Evolutionary conservation across 1,139 yeast species (phyloP).

Genomic region (Hyphopichia wangnamkhiaoensis): DNA sequence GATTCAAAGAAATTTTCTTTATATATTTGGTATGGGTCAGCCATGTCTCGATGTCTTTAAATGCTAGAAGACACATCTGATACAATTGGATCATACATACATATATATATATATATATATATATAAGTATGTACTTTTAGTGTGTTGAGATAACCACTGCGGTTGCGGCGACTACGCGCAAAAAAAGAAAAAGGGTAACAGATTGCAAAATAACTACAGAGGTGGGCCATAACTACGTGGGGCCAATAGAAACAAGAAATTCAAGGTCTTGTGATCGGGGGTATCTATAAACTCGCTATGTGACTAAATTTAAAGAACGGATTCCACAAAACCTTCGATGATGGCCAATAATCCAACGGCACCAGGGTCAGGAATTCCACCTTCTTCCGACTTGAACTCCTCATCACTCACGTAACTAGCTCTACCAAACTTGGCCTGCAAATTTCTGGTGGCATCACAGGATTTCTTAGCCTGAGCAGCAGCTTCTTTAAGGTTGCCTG

Average conservation of each 20-base stretch:
- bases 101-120: no score
- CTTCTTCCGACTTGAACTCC: constrained; percentile 45
- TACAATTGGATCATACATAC: no score
- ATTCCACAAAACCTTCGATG: constrained; percentile 50
- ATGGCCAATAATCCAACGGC: constrained; percentile 79
- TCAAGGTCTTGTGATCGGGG: no score
- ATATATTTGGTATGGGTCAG: constrained; percentile 2
- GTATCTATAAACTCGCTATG: background rate
- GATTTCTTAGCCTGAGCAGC: constrained; percentile 71
- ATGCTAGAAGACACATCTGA: no score
- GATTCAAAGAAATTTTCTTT: constrained; percentile 30
- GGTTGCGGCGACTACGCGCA: background rate
- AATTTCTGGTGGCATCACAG: constrained; percentile 69
- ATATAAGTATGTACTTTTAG: no score
- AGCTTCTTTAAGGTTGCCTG: constrained; percentile 59
- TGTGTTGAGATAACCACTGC: constrained; percentile 1
- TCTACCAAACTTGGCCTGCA: constrained; percentile 88
- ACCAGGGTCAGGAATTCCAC: constrained; percentile 92
- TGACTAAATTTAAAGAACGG: background rate
- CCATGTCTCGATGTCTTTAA: background rate
- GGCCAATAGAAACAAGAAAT: no score
- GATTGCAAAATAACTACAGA: constrained; percentile 1
- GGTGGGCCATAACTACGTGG: background rate
- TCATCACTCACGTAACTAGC: constrained; percentile 82
- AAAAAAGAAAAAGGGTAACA: background rate